Conservation (phyloP, 2,329 filamentous ascomycete species). For the Diaporthe citri region DNA sequence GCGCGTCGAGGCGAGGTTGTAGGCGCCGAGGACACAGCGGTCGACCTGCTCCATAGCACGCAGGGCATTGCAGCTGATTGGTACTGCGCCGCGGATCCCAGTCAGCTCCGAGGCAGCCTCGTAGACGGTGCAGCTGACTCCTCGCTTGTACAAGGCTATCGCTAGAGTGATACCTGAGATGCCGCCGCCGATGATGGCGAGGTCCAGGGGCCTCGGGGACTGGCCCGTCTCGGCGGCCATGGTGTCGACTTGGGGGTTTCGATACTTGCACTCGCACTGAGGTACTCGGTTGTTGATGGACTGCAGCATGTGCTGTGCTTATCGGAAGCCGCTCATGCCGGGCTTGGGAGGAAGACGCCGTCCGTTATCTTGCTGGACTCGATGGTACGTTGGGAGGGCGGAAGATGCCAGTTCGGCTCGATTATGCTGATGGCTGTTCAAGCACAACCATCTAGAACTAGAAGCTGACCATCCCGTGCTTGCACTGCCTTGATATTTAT, state of each 20-base stretch:
- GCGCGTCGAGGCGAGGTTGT: slow-evolving; percentile 46
- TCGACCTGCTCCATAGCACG: slow-evolving; percentile 49
- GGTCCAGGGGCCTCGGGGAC: slow-evolving; percentile 44
- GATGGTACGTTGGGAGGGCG: no score
- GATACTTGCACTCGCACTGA: neutral
- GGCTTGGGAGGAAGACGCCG: neutral
- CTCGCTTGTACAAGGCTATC: slow-evolving; percentile 48
- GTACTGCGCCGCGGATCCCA: slow-evolving; percentile 55
- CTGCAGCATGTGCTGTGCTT: neutral
- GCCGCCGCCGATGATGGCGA: slow-evolving; percentile 56
- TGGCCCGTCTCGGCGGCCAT: slow-evolving; percentile 8
- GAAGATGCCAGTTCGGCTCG: neutral
- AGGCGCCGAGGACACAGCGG: slow-evolving; percentile 45
- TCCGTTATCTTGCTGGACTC: neutral
- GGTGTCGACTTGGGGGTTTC: neutral
- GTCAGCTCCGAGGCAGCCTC: slow-evolving; percentile 51
- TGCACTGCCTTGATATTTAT: slow-evolving; percentile 8
- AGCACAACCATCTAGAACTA: neutral
- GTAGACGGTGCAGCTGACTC: slow-evolving; percentile 51
- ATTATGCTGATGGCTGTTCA: neutral
- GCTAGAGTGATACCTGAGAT: slow-evolving; percentile 55
- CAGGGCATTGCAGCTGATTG: slow-evolving; percentile 52
- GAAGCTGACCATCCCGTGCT: neutral
- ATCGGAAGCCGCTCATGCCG: neutral
- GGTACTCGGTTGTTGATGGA: neutral